Conservation (phyloP, 306 rosid genomes). For the Quercus parvula region DNA sequence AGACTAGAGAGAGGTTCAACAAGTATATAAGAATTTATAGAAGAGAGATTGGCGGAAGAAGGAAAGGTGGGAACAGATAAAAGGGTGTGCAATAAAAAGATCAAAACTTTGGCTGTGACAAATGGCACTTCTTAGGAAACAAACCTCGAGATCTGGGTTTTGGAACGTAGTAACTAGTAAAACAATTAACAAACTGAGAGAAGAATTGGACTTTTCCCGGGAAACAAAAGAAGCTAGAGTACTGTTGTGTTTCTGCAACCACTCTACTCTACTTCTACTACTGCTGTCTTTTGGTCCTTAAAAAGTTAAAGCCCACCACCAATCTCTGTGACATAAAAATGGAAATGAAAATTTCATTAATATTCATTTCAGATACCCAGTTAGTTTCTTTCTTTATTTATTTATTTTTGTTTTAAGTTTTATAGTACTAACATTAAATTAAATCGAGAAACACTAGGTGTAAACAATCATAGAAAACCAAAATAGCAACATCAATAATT, state of each 20-base stretch:
- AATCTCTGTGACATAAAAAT: constrained; percentile 16
- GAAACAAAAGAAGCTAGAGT: constrained; percentile 39
- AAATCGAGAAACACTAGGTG: background rate
- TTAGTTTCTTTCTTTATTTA: background rate
- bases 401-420: too few species aligned
- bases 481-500: background rate
- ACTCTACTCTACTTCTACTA: constrained; percentile 12
- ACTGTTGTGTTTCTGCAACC: constrained; percentile 33
- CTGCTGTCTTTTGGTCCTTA: constrained; percentile 14
- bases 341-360: background rate
- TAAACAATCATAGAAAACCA: background rate
- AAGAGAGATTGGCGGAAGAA: constrained; percentile 64
- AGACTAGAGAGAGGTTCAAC: too few species aligned
- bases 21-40: background rate
- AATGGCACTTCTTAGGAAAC: constrained; percentile 19
- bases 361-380: background rate
- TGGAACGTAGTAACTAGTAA: background rate
- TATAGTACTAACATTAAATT: background rate
- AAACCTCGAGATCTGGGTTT: constrained; percentile 60
- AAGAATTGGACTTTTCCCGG: background rate
- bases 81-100: constrained; percentile 16
- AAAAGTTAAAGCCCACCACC: constrained; percentile 16
- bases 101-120: constrained; percentile 21
- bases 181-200: too few species aligned
- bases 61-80: constrained; percentile 24